Conservation (phyloP, 2,329 filamentous ascomycete species). For the Fusarium solani-melongenae region DNA sequence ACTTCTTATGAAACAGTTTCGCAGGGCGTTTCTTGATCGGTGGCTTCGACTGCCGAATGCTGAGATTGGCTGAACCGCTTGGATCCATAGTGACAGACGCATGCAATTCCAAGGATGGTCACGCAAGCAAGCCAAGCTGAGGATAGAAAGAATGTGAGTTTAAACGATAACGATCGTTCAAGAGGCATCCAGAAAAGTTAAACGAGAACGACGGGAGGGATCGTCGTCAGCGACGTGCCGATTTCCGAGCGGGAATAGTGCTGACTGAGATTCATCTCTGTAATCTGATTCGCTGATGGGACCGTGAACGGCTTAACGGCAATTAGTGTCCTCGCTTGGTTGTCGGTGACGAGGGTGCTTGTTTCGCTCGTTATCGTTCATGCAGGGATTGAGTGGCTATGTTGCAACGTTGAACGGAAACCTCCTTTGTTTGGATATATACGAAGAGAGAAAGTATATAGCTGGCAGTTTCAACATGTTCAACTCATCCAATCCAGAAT, state of each 20-base stretch:
- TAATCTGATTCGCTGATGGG: neutral
- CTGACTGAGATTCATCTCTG: neutral
- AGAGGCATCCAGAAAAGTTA: neutral
- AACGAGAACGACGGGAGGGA: slow-evolving; percentile 4
- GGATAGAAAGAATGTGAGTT: neutral
- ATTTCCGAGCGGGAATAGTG: neutral
- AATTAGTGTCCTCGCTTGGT: neutral
- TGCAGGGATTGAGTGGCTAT: neutral
- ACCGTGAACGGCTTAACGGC: neutral
- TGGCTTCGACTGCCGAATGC: neutral
- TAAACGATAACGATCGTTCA: slow-evolving; percentile 9
- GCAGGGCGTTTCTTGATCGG: slow-evolving; percentile 1
- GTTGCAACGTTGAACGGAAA: neutral
- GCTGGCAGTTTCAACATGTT: neutral
- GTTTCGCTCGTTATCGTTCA: neutral
- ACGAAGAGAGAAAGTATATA: neutral
- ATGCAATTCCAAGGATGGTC: neutral
- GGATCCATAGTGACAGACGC: neutral
- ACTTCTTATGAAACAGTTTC: slow-evolving; percentile 42
- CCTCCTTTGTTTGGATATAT: neutral
- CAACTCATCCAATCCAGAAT: neutral
- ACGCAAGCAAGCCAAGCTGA: neutral
- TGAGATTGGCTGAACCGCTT: neutral
- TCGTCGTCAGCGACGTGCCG: neutral
- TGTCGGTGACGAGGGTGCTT: neutral